Evolutionary conservation across 2,329 filamentous ascomycete genomes (phyloP).

Genomic region (Arthroderma sp.): DNA sequence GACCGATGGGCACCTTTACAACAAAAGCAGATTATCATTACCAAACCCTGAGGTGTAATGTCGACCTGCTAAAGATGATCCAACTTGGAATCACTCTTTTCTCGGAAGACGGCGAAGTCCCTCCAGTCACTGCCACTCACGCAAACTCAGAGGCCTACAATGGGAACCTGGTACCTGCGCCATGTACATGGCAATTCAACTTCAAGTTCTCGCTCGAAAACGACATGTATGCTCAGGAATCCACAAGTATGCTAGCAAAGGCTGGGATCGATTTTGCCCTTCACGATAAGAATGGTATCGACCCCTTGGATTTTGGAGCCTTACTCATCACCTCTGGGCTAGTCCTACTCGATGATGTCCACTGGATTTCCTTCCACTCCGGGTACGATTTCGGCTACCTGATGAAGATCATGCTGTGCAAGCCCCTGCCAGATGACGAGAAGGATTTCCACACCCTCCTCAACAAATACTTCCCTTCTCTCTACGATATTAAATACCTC

Average conservation of each 20-base stretch:
- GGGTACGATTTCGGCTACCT: constrained; percentile 98
- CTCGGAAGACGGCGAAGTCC: constrained; percentile 76
- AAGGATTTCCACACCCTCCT: constrained; percentile 78
- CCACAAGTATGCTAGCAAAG: constrained; percentile 78
- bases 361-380: constrained; percentile 96
- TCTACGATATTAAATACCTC: constrained; percentile 94
- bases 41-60: constrained; percentile 91
- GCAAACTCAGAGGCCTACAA: constrained; percentile 40
- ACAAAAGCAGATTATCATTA: constrained; percentile 98
- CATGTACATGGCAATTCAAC: constrained; percentile 98
- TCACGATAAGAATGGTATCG: constrained; percentile 79
- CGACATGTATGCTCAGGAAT: constrained; percentile 96
- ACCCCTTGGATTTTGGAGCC: constrained; percentile 76
- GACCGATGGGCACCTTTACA: constrained; percentile 86
- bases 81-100: constrained; percentile 93
- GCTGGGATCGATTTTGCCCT: constrained; percentile 85
- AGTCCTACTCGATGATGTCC: constrained; percentile 73
- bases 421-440: constrained; percentile 76
- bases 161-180: constrained; percentile 48
- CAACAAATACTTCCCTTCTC: constrained; percentile 81
- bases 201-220: constrained; percentile 90
- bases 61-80: constrained; percentile 94
- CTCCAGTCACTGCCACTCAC: constrained; percentile 54
- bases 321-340: constrained; percentile 85
- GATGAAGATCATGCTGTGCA: constrained; percentile 80